Evolutionary conservation across 306 rosid species (phyloP).

Genomic region (Senna tora): DNA sequence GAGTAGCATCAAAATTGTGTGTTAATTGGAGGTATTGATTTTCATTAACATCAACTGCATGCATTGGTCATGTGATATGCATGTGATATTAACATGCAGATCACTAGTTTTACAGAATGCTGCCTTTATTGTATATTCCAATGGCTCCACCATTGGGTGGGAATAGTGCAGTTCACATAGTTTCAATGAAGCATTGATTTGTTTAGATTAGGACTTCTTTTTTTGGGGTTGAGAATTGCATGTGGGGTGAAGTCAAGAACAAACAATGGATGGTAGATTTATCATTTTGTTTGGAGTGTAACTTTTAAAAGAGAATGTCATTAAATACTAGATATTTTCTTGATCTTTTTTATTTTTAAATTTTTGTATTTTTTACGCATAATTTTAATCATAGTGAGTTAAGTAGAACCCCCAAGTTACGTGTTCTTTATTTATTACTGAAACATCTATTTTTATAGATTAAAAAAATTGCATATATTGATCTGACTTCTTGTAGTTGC

Average conservation of each 20-base stretch:
- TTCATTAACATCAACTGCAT: neutral
- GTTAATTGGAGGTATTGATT: constrained; percentile 5
- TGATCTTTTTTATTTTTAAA: neutral
- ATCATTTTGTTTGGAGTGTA: neutral
- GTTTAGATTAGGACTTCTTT: neutral
- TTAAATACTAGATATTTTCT: neutral
- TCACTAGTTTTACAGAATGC: neutral
- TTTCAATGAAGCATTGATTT: constrained; percentile 11
- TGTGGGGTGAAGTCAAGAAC: neutral
- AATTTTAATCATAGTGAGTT: neutral
- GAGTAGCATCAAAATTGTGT: constrained; percentile 20
- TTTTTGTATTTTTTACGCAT: neutral
- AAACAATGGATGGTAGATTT: constrained; percentile 1
- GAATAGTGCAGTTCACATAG: constrained; percentile 5
- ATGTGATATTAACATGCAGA: constrained; percentile 22
- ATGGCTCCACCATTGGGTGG: neutral
- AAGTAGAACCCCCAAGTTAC: too few species aligned
- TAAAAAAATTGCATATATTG: too few species aligned
- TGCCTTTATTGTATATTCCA: neutral
- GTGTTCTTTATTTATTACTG: too few species aligned
- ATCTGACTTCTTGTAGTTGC: too few species aligned
- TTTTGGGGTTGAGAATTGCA: neutral
- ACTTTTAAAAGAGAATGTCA: neutral
- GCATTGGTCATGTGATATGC: constrained; percentile 16
- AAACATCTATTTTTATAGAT: too few species aligned